Base-by-base conservation (phyloP, 2,329 filamentous ascomycete genomes). In the Cladosporium oxysporum region DNA sequence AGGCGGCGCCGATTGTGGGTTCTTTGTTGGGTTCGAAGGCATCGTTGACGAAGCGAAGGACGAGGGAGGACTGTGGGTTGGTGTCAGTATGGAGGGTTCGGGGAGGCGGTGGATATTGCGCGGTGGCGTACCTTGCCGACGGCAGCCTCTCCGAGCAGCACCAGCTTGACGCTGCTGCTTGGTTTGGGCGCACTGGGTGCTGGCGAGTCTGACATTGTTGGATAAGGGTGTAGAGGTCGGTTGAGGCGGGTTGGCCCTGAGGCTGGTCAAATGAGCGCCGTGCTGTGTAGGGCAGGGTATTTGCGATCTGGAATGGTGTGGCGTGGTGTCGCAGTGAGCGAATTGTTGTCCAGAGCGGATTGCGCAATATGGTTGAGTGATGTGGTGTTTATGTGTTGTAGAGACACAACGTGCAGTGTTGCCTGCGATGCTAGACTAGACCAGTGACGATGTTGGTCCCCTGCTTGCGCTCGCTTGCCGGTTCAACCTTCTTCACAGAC, bases 11-110 rank as follows among this genome's bases (percentile, higher is more conserved):
- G 81, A 99, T 99, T 71, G 95, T 99, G 69, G 95, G 95, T 80
- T 99, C 95, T 85, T 98, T 98, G 82, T 98, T 98, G 82, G 98
- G 95, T 84, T 99, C 95, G 76, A 99, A 99, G 81, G 98, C 94
- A 83, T 99, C 95, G 86, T 98, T 98, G 78, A 99, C 95, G 81
- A 99, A 99, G 76, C 95, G 92, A 77, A 99, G 87, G 69, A 99
- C 95, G 66, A 99, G 89, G 55, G 95, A 99, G 59, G 95, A 98
- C 95, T 96, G 75, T 28, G 65, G 33, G 64, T 64, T 67, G 69
- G 63, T 23, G 62, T 69, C 63, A 66, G 64, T 52, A 69, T 76
- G n/a, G 26, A 58, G 64, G 63, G 63, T 41, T 29, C 16, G 49
- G 47, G 60, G 23, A 26, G n/a, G 21, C 8, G 37, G 31, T 23